Evolutionary conservation across 306 rosid species (phyloP).

Genomic region (Begonia fuchsioides): DNA sequence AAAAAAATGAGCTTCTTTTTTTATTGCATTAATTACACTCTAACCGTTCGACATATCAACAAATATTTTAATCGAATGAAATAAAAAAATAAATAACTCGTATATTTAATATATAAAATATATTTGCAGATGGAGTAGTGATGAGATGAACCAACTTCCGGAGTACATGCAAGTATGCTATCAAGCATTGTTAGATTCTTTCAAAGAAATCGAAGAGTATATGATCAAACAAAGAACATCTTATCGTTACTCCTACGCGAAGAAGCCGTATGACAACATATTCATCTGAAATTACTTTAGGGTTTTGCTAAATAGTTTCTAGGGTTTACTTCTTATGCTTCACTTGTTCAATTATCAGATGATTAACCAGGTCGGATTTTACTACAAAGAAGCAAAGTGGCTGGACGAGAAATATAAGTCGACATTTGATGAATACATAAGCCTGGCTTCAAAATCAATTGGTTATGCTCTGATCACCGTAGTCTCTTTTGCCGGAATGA

Average conservation of each 20-base stretch:
- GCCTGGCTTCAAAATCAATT: background rate
- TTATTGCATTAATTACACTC: too few species aligned
- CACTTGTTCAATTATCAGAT: conserved; percentile 1
- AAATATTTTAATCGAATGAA: too few species aligned
- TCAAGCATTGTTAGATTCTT: too few species aligned
- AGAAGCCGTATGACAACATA: background rate
- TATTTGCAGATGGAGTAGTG: conserved; percentile 10
- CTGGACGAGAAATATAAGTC: conserved; percentile 4
- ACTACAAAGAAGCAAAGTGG: conserved; percentile 17
- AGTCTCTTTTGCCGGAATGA: conserved; percentile 7
- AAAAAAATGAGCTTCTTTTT: too few species aligned
- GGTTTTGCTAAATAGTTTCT: background rate
- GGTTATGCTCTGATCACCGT: background rate
- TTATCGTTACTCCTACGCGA: conserved; percentile 4
- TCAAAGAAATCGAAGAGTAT: background rate
- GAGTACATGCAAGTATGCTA: conserved; percentile 8
- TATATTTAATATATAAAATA: too few species aligned
- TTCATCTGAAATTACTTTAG: background rate
- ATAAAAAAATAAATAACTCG: too few species aligned
- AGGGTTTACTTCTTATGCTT: background rate
- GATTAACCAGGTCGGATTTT: background rate
- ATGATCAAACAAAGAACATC: background rate
- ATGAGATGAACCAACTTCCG: conserved; percentile 2
- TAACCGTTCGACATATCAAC: too few species aligned
- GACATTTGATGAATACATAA: too few species aligned